Conservation (phyloP, 2,329 filamentous ascomycete species). For the Fusarium sp. region DNA sequence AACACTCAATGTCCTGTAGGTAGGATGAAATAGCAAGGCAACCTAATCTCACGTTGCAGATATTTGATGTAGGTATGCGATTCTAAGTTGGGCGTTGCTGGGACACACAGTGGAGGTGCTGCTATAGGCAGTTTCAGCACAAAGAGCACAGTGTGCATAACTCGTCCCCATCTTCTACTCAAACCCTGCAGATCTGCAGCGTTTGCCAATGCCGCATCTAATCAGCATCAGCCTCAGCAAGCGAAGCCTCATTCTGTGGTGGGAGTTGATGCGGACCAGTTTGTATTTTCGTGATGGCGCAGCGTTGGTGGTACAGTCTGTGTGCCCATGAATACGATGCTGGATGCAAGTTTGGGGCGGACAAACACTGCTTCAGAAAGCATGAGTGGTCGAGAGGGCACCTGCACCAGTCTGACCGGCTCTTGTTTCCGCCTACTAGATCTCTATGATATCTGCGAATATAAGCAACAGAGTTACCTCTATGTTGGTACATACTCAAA, state of each 20-base stretch:
- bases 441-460: neutral
- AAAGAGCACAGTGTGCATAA: constrained; percentile 25
- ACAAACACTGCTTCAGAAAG: constrained; percentile 11
- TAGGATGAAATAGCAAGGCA: constrained; percentile 4
- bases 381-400: constrained; percentile 17
- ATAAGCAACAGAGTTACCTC: neutral
- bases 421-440: constrained; percentile 1
- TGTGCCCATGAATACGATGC: constrained; percentile 40
- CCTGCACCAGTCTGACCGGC: constrained; percentile 21
- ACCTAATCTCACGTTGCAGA: neutral
- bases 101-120: constrained; percentile 16
- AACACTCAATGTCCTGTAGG: neutral
- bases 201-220: constrained; percentile 3
- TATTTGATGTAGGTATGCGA: neutral
- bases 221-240: constrained; percentile 14
- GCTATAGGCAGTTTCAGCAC: constrained; percentile 1
- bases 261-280: constrained; percentile 3
- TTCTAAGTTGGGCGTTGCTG: constrained; percentile 25
- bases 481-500: neutral
- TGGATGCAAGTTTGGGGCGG: constrained; percentile 29
- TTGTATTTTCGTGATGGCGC: constrained; percentile 25
- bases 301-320: constrained; percentile 33
- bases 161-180: neutral
- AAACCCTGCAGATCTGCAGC: constrained; percentile 6
- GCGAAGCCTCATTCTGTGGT: constrained; percentile 25